These are phyloP conservation scores for Bromus sterilis DNA, from an alignment of 176 grass and related monocot genomes.

Conservation along the genomic window DNA sequence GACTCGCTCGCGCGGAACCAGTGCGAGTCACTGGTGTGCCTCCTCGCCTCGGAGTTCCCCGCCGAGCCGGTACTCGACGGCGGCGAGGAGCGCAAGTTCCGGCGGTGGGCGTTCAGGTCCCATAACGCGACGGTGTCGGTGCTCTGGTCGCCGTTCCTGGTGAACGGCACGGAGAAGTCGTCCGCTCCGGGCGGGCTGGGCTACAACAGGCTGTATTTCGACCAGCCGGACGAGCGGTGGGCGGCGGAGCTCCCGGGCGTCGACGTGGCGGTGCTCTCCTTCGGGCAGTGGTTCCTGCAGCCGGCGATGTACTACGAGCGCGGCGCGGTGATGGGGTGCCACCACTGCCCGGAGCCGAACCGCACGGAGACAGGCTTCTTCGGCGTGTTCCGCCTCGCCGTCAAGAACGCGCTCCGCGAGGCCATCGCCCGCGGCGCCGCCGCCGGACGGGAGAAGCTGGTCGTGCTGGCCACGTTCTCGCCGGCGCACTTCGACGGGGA, in stretches of 20 bases:
- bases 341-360: slow-evolving; percentile 66
- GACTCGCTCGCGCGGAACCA: slow-evolving; percentile 71
- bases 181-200: not conserved
- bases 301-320: slow-evolving; percentile 68
- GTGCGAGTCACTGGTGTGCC: slow-evolving; percentile 66
- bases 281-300: slow-evolving; percentile 90
- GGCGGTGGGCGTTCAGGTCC: slow-evolving; percentile 58
- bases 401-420: slow-evolving; percentile 50
- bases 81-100: slow-evolving; percentile 60
- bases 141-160: slow-evolving; percentile 81
- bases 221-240: slow-evolving; percentile 62
- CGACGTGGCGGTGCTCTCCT: slow-evolving; percentile 64
- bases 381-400: slow-evolving; percentile 56
- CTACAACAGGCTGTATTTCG: slow-evolving; percentile 60
- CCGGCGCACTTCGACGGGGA: slow-evolving; percentile 84
- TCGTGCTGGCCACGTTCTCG: slow-evolving; percentile 64
- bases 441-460: slow-evolving; percentile 28
- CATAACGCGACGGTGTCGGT: slow-evolving; percentile 66
- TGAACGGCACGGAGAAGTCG: slow-evolving; percentile 62
- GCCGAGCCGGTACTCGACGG: slow-evolving; percentile 33
- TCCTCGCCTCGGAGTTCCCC: slow-evolving; percentile 34
- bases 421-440: slow-evolving; percentile 10
- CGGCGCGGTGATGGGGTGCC: slow-evolving; percentile 58
- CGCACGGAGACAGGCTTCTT: slow-evolving; percentile 78
- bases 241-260: slow-evolving; percentile 35